Evolutionary conservation across 2,329 filamentous ascomycete species (phyloP).

Genomic region (Curvularia sp.): DNA sequence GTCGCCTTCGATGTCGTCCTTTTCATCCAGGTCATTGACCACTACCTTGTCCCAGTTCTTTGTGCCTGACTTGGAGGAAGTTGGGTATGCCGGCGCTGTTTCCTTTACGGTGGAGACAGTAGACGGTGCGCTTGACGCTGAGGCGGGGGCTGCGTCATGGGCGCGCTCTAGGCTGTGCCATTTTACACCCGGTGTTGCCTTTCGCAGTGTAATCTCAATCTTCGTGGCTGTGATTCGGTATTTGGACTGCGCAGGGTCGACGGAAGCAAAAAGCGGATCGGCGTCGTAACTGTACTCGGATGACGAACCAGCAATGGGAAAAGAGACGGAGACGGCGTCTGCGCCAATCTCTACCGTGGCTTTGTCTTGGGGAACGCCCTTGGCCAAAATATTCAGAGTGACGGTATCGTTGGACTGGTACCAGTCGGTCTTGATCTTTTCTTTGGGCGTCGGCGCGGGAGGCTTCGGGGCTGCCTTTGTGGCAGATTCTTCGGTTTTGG

Average conservation of each 20-base stretch:
- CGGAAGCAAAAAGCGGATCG: slow-evolving; percentile 69
- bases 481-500: slow-evolving; percentile 7
- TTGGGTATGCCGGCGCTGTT: slow-evolving; percentile 73
- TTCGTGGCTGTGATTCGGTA: slow-evolving; percentile 76
- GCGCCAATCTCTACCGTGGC: slow-evolving; percentile 61
- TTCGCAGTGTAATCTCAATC: slow-evolving; percentile 76
- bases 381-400: slow-evolving; percentile 70
- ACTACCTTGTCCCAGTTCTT: slow-evolving; percentile 92
- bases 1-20: slow-evolving; percentile 62
- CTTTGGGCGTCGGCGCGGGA: slow-evolving; percentile 53
- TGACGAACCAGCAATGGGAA: slow-evolving; percentile 61
- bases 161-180: slow-evolving; percentile 67
- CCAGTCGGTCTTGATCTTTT: slow-evolving; percentile 73
- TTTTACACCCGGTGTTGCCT: slow-evolving; percentile 69
- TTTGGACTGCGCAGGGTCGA: slow-evolving; percentile 68
- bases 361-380: slow-evolving; percentile 66
- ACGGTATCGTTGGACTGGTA: slow-evolving; percentile 69
- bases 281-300: slow-evolving; percentile 68
- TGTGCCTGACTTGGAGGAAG: slow-evolving; percentile 80
- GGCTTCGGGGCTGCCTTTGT: slow-evolving; percentile 38
- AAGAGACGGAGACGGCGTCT: slow-evolving; percentile 62
- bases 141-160: slow-evolving; percentile 19
- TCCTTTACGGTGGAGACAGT: slow-evolving; percentile 30
- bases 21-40: slow-evolving; percentile 59
- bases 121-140: slow-evolving; percentile 24